These are phyloP conservation scores for Thraustochytrium striatum DNA, from an alignment of 352 stramenopile genomes.

Conservation along the genomic window DNA sequence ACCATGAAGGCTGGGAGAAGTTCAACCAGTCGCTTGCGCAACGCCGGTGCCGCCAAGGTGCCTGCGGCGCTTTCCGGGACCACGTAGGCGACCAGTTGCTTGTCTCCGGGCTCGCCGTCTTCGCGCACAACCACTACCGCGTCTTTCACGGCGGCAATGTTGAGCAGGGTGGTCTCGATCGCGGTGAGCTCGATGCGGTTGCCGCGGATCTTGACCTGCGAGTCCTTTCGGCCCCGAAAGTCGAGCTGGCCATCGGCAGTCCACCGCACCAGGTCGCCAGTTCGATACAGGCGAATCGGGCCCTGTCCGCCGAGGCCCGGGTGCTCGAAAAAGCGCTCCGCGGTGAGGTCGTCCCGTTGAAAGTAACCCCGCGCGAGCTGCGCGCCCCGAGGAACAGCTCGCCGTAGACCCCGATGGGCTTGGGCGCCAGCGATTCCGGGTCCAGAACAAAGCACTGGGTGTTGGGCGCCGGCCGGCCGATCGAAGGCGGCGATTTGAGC, in stretches of 20 bases:
- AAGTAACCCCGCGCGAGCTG: slow-evolving; percentile 75
- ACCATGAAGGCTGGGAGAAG: slow-evolving; percentile 68
- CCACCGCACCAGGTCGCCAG: slow-evolving; percentile 68
- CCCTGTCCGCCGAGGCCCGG: not conserved
- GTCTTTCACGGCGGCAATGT: slow-evolving; percentile 55
- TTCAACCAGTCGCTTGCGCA: not conserved
- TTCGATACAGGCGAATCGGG: slow-evolving; percentile 59
- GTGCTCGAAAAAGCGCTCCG: slow-evolving; percentile 62
- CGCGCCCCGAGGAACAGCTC: slow-evolving; percentile 76
- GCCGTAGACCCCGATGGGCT: slow-evolving; percentile 67
- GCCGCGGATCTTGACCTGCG: slow-evolving; percentile 72
- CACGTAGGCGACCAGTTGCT: slow-evolving; percentile 62
- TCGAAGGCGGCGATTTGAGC: slow-evolving; percentile 48
- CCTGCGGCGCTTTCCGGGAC: slow-evolving; percentile 52
- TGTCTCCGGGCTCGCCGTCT: slow-evolving; percentile 43
- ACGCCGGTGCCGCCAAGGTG: not conserved
- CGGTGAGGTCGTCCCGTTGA: slow-evolving; percentile 70
- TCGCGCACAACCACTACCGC: slow-evolving; percentile 61
- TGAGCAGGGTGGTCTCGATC: slow-evolving; percentile 64
- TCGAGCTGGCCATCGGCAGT: slow-evolving; percentile 59
- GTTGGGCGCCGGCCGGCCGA: slow-evolving; percentile 64
- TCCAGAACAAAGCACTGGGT: slow-evolving; percentile 71
- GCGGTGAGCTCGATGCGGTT: slow-evolving; percentile 74
- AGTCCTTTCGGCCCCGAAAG: slow-evolving; percentile 66
- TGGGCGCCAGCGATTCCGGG: slow-evolving; percentile 62